Base-by-base conservation (phyloP, 768 basidiomycete genomes). In the Thelephora ganbajun region DNA sequence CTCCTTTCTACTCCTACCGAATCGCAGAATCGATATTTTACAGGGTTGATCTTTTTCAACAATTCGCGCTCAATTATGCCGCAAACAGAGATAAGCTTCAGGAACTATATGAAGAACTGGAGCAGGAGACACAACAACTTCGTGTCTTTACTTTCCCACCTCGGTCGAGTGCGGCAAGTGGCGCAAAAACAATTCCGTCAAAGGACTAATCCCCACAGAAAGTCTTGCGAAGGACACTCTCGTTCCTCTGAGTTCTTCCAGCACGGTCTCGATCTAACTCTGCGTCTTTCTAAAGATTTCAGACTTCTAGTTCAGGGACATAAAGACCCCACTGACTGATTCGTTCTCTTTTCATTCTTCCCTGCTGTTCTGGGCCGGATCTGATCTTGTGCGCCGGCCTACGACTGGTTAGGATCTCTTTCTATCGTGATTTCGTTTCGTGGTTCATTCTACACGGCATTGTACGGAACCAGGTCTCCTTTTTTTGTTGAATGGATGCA, bases 51-150 rank as follows among this genome's bases (percentile, higher is more conserved):
- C 45, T 51, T 22, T 57, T 58, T 44, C 57, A 59, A 11, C 54
- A 51, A 7, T 62, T 62, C 23, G 52, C 56, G 9, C 13, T 52
- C 30, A 56, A 62, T 11, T 61, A 61, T 39, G 61, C 61, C 11
- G 51, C 50, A 5, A 45, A 50, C 18, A 57, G 59, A 42, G 61
- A 61, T 46, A 48, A 53, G 3, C 60, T 62, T 39, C 56, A 57
- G 18, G 50, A 51, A 20, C n/a, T 60, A 16, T 57, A 56, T 54
- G 12, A 54, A 14, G 44, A 56, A 36, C 35, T 61, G 5, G 45
- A 51, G 35, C 43, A 53, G 19, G 55, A 56, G 35, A 56, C 58
- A 16, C 46, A 52, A 18, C 47, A 41, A 33, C 45, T 55, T 7
- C 41, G 50, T 5, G 61, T 58, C 7, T 18, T 51, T 9, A 6